A percentile compares a stretch with the other conserved stretches of the same genome.
phyloP scores from a whole-genome alignment of 2,329 filamentous ascomycete species.

The Trichoderma breve region DNA sequence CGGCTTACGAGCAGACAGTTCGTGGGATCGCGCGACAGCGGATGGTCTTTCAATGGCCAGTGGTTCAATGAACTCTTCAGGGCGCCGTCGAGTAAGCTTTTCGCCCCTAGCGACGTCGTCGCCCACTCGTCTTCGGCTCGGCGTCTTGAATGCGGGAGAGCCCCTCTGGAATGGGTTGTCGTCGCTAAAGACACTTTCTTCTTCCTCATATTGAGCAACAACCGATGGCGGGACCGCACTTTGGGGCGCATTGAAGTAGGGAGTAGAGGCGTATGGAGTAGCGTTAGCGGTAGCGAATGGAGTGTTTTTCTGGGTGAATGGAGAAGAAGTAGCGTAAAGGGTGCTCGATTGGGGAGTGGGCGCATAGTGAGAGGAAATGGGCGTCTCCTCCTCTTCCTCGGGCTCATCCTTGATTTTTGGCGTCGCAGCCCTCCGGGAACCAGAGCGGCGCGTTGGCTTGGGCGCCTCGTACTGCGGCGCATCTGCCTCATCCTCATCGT shows the following conservation, averaged over 20 bases:
- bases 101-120: conserved; percentile 43
- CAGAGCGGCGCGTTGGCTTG: conserved; percentile 50
- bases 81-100: conserved; percentile 46
- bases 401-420: conserved; percentile 56
- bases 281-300: not conserved
- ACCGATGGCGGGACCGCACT: not conserved
- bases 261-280: not conserved
- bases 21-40: conserved; percentile 57
- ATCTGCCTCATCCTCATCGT: conserved; percentile 46
- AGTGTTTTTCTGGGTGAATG: not conserved
- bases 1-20: conserved; percentile 47
- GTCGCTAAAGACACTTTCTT: conserved; percentile 69
- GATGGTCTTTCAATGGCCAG: conserved; percentile 31
- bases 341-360: not conserved
- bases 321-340: not conserved
- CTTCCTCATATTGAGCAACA: conserved; percentile 37
- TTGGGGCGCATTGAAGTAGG: not conserved
- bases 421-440: conserved; percentile 50
- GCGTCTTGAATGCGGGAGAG: conserved; percentile 52
- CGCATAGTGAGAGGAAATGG: conserved; percentile 1
- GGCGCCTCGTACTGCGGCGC: conserved; percentile 34
- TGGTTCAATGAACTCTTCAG: conserved; percentile 34
- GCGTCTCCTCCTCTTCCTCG: conserved; percentile 33
- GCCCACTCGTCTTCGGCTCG: conserved; percentile 51
- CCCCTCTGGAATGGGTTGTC: conserved; percentile 95